A percentile compares a stretch with the other conserved stretches of the same genome.
Evolutionary conservation across 176 grass and related monocot genomes (phyloP).

Genomic region (Elaeis guineensis): DNA sequence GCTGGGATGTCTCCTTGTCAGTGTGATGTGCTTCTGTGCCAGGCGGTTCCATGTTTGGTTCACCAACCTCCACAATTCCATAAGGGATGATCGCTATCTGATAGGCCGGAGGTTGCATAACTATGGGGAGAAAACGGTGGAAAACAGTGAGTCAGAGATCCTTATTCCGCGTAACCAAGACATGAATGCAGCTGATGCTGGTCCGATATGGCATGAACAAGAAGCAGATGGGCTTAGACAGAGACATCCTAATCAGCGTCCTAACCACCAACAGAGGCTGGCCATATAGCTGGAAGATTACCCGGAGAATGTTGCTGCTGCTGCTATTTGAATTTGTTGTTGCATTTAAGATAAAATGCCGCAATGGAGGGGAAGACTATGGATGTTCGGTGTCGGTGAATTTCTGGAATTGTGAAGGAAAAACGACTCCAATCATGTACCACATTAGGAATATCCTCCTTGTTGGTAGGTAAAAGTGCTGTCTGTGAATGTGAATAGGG

Average conservation of each 20-base stretch:
- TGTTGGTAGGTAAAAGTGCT: too few species aligned
- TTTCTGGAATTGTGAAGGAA: too few species aligned
- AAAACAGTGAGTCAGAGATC: slow-evolving; percentile 1
- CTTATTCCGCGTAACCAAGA: neutral
- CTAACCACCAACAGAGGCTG: slow-evolving; percentile 36
- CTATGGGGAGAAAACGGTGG: slow-evolving; percentile 24
- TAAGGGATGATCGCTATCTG: slow-evolving; percentile 43
- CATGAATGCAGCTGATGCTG: slow-evolving; percentile 6
- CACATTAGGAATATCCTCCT: too few species aligned
- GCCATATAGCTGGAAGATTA: slow-evolving; percentile 16
- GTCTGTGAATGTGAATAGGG: too few species aligned
- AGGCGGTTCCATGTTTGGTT: slow-evolving; percentile 15
- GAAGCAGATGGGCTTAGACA: slow-evolving; percentile 54
- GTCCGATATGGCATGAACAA: slow-evolving; percentile 28
- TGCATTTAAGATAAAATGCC: too few species aligned
- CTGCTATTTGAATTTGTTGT: too few species aligned
- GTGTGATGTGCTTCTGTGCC: slow-evolving; percentile 12
- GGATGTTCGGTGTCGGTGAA: too few species aligned
- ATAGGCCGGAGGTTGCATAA: slow-evolving; percentile 38
- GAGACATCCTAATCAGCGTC: slow-evolving; percentile 37
- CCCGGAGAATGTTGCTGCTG: too few species aligned
- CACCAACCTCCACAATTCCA: slow-evolving; percentile 31
- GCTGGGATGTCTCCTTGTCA: slow-evolving; percentile 24
- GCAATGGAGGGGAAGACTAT: too few species aligned
- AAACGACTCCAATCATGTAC: too few species aligned